Conservation (phyloP, 2,329 filamentous ascomycete species). For the Septoria linicola region DNA sequence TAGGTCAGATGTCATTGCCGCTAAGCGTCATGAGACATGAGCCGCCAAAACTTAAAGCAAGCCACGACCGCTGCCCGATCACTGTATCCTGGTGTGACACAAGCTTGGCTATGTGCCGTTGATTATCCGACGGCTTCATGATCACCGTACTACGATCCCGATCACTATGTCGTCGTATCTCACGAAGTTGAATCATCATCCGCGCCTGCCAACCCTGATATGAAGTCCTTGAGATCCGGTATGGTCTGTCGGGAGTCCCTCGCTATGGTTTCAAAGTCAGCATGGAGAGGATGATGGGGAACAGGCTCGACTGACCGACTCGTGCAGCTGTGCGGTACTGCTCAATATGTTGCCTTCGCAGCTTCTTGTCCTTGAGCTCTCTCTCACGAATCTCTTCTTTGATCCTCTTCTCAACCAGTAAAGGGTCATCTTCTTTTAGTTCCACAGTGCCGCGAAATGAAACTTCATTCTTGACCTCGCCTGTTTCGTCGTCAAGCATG, state of each 20-base stretch:
- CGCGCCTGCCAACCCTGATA: slow-evolving; percentile 1
- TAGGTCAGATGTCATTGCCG: not conserved
- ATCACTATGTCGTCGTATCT: too few relatives aligned
- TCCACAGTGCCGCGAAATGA: slow-evolving; percentile 3
- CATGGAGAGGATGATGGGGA: too few relatives aligned
- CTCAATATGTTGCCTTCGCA: slow-evolving; percentile 10
- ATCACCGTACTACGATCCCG: too few relatives aligned
- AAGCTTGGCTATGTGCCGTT: not conserved
- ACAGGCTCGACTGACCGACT: not conserved
- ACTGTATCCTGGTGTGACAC: not conserved
- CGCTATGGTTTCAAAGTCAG: too few relatives aligned
- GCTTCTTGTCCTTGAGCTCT: slow-evolving; percentile 10
- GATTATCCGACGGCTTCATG: not conserved
- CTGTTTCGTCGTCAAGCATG: slow-evolving; percentile 12
- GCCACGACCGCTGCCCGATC: not conserved
- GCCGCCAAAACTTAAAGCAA: not conserved
- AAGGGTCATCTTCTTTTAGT: slow-evolving; percentile 9
- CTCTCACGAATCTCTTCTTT: not conserved
- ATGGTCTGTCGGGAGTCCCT: too few relatives aligned
- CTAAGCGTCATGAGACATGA: not conserved
- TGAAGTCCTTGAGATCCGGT: not conserved
- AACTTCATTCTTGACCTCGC: slow-evolving; percentile 10
- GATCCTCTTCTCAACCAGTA: not conserved
- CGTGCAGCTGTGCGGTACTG: slow-evolving; percentile 7
- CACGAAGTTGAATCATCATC: slow-evolving; percentile 4